Evolutionary conservation across 2,329 filamentous ascomycete genomes (phyloP).

Genomic region (Penicillium sp.): DNA sequence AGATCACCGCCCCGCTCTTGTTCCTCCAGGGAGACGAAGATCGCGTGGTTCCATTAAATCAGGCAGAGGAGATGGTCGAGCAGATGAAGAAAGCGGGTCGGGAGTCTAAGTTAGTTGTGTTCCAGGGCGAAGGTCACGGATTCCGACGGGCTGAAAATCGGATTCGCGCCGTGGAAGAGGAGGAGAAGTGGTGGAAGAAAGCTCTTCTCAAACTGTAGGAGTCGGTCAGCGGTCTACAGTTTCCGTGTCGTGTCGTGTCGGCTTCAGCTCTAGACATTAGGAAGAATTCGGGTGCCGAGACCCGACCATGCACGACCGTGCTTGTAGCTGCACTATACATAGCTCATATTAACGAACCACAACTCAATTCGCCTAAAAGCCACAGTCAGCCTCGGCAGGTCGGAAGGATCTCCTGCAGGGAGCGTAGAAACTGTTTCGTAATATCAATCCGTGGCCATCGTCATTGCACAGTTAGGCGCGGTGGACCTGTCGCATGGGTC

Average conservation of each 20-base stretch:
- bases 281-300: background rate
- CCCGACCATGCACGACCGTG: background rate
- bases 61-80: constrained; percentile 54
- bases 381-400: no score
- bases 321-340: no score
- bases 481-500: constrained; percentile 9
- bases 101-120: constrained; percentile 49
- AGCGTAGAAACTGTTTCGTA: background rate
- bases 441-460: background rate
- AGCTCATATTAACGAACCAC: background rate
- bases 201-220: background rate
- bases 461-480: background rate
- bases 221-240: background rate
- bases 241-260: background rate
- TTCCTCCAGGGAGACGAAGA: constrained; percentile 58
- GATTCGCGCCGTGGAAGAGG: constrained; percentile 45
- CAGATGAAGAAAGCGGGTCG: constrained; percentile 44
- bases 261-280: background rate
- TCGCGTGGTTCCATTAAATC: constrained; percentile 59
- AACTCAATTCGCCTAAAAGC: background rate
- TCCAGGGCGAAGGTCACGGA: constrained; percentile 53
- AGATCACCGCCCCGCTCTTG: constrained; percentile 53
- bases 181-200: constrained; percentile 51
- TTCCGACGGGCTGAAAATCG: constrained; percentile 47
- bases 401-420: background rate